These are phyloP conservation scores for Sporothrix curviconia DNA, from an alignment of 2,329 filamentous ascomycete species.

Conservation along the genomic window DNA sequence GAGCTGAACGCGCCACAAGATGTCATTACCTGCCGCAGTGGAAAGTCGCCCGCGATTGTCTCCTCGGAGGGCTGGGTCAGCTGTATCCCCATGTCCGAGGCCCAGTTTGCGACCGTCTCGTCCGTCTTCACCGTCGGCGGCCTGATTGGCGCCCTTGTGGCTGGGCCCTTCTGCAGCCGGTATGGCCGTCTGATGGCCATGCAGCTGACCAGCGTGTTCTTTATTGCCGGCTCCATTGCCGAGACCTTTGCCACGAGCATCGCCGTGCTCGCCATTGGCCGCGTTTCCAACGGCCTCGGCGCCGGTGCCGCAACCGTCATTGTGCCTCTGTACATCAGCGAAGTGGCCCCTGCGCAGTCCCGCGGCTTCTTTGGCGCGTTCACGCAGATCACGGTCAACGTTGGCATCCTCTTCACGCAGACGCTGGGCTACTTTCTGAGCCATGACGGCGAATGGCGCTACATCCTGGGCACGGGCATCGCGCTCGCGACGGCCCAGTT, in stretches of 20 bases:
- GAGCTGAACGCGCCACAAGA: constrained; percentile 94
- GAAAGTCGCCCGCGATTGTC: too few relatives aligned
- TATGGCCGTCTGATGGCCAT: constrained; percentile 72
- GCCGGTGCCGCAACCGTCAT: constrained; percentile 88
- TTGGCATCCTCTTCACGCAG: constrained; percentile 81
- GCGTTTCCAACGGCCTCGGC: constrained; percentile 73
- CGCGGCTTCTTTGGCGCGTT: constrained; percentile 75
- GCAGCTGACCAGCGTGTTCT: constrained; percentile 69
- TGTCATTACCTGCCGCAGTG: constrained; percentile 82
- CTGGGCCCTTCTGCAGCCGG: constrained; percentile 70
- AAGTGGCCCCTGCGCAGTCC: constrained; percentile 69
- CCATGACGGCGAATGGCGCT: constrained; percentile 70
- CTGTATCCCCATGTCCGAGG: constrained; percentile 83
- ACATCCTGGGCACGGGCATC: constrained; percentile 70
- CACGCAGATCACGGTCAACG: constrained; percentile 90
- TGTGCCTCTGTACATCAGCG: constrained; percentile 89
- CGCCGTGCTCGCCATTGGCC: constrained; percentile 61
- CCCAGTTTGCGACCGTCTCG: constrained; percentile 76
- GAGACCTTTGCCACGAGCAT: constrained; percentile 68
- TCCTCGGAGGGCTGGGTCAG: constrained; percentile 41
- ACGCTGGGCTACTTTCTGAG: constrained; percentile 82
- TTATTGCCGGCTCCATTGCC: constrained; percentile 65
- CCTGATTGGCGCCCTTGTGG: constrained; percentile 70
- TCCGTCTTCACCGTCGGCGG: constrained; percentile 90
- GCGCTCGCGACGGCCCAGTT: constrained; percentile 61